Evolutionary conservation across 139 green algal species (phyloP).

Genomic region (Auxenochlorella pyrenoidosa): DNA sequence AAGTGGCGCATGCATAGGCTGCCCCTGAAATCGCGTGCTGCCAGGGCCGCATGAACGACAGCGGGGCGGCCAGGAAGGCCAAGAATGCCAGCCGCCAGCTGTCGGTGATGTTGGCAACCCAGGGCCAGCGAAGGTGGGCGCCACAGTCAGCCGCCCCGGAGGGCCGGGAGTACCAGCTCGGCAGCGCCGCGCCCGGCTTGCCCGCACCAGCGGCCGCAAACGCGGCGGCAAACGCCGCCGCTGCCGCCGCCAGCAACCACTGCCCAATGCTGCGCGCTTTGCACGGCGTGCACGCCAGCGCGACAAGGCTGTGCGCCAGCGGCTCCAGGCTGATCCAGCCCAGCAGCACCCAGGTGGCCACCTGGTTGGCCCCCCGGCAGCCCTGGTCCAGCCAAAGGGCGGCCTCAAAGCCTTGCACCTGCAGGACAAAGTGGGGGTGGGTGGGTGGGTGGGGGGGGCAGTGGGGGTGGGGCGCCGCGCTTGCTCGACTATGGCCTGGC

Average conservation of each 20-base stretch:
- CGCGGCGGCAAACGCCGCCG: not conserved
- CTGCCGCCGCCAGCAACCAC: not conserved
- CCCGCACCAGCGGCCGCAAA: not conserved
- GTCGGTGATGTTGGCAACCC: not conserved
- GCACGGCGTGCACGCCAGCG: not conserved
- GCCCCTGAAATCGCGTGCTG: not conserved
- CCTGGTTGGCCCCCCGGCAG: not conserved
- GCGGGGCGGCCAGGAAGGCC: not conserved
- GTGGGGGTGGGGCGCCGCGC: too few species aligned
- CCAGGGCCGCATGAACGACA: not conserved
- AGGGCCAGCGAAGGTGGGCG: not conserved
- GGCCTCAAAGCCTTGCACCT: not conserved
- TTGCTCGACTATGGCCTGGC: too few species aligned
- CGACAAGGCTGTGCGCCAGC: not conserved
- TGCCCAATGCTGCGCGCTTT: not conserved
- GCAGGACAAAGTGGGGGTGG: not conserved
- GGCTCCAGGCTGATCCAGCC: not conserved
- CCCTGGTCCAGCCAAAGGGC: slow-evolving; percentile 1
- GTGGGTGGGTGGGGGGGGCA: too few species aligned
- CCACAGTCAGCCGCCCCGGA: not conserved
- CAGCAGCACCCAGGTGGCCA: not conserved
- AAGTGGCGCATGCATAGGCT: not conserved
- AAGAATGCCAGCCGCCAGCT: not conserved
- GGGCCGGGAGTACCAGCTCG: not conserved
- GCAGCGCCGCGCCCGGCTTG: not conserved